phyloP scores from a whole-genome alignment of 1,284 basidiomycete species.

The Pascua sp. region DNA sequence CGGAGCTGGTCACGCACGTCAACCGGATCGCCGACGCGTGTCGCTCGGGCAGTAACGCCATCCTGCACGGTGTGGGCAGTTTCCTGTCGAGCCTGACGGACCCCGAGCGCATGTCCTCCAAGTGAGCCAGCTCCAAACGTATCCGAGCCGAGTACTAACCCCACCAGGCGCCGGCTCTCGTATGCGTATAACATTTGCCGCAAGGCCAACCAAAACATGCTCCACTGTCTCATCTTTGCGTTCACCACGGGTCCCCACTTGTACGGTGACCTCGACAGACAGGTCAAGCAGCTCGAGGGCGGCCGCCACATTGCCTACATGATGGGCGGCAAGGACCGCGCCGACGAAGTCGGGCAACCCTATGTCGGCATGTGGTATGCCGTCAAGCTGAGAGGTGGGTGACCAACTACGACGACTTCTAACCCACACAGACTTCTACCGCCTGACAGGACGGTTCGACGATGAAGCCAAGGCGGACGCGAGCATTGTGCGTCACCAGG shows the following conservation, averaged over 20 bases:
- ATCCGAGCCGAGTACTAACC: neutral
- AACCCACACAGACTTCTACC: slow-evolving; percentile 21
- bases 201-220: slow-evolving; percentile 29
- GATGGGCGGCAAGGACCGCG: slow-evolving; percentile 36
- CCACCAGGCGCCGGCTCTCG: slow-evolving; percentile 33
- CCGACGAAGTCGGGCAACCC: slow-evolving; percentile 37
- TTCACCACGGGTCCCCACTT: slow-evolving; percentile 39
- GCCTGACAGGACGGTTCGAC: slow-evolving; percentile 17
- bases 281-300: slow-evolving; percentile 35
- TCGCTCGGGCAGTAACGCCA: slow-evolving; percentile 29
- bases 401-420: no score
- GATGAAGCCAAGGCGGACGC: slow-evolving; percentile 13
- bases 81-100: slow-evolving; percentile 36
- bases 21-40: slow-evolving; percentile 30
- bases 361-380: slow-evolving; percentile 38
- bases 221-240: slow-evolving; percentile 39
- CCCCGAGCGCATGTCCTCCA: slow-evolving; percentile 29
- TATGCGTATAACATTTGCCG: slow-evolving; percentile 29
- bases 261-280: slow-evolving; percentile 31
- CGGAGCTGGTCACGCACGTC: slow-evolving; percentile 2
- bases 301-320: slow-evolving; percentile 29
- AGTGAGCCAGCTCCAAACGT: slow-evolving; percentile 24
- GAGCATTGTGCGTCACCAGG: slow-evolving; percentile 13
- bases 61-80: slow-evolving; percentile 28
- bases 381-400: slow-evolving; percentile 37